Percentiles rank a stretch among this genome's conserved stretches.
Evolutionary conservation across 1,284 basidiomycete genomes (phyloP).

Genomic region (Ustilago loliicola): DNA sequence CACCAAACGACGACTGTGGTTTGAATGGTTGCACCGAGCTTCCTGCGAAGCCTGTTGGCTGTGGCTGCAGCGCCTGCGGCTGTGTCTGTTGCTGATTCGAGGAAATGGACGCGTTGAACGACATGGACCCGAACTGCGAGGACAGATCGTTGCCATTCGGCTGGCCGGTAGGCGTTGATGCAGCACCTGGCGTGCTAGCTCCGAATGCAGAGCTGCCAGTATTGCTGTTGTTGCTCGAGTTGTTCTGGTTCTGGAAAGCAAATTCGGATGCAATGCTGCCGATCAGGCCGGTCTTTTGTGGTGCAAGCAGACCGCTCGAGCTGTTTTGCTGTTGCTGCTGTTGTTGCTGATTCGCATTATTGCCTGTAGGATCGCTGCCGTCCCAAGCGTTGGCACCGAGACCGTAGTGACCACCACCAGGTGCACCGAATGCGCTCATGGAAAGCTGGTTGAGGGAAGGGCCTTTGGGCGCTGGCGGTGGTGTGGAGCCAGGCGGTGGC

Average conservation of each 20-base stretch:
- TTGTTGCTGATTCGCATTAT: slow-evolving; percentile 13
- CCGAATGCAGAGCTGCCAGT: slow-evolving; percentile 12
- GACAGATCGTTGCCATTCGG: slow-evolving; percentile 19
- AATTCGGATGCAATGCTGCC: slow-evolving; percentile 71
- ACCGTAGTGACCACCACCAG: slow-evolving; percentile 54
- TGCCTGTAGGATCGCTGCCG: slow-evolving; percentile 33
- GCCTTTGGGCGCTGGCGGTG: slow-evolving; percentile 76
- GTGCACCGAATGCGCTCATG: slow-evolving; percentile 72
- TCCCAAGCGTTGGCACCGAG: slow-evolving; percentile 63
- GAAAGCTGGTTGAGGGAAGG: slow-evolving; percentile 86
- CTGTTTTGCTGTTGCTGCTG: slow-evolving; percentile 32
- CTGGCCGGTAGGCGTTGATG: slow-evolving; percentile 13
- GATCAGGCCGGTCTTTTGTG: slow-evolving; percentile 69
- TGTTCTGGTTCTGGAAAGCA: slow-evolving; percentile 43
- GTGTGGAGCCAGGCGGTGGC: slow-evolving; percentile 75
- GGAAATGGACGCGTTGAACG: slow-evolving; percentile 24
- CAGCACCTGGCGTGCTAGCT: slow-evolving; percentile 17
- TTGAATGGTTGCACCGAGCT: slow-evolving; percentile 53
- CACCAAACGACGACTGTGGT: slow-evolving; percentile 57
- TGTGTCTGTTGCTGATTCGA: slow-evolving; percentile 17
- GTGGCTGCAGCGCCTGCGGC: slow-evolving; percentile 42
- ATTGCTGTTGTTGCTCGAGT: slow-evolving; percentile 4
- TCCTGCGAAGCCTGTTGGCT: slow-evolving; percentile 62
- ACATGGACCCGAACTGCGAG: slow-evolving; percentile 45
- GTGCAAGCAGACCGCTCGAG: slow-evolving; percentile 36